phyloP scores from a whole-genome alignment of 2,329 filamentous ascomycete species.

The Penicillium sp. region DNA sequence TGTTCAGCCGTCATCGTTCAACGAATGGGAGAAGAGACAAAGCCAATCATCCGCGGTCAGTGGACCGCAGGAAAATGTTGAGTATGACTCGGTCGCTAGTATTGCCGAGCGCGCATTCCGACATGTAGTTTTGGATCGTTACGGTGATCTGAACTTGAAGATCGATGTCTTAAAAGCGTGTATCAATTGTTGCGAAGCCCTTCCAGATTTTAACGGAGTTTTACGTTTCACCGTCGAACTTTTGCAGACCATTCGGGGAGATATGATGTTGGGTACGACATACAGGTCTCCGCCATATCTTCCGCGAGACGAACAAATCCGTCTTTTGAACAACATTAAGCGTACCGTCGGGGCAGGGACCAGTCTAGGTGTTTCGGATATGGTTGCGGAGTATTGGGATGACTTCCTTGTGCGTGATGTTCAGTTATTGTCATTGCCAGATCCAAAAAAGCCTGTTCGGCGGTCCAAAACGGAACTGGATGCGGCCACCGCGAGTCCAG shows the following conservation, averaged over 20 bases:
- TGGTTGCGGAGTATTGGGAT: conserved; percentile 92
- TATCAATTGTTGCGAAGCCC: conserved; percentile 87
- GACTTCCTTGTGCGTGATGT: conserved; percentile 84
- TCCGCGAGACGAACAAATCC: conserved; percentile 76
- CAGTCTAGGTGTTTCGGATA: conserved; percentile 66
- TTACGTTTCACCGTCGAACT: conserved; percentile 81
- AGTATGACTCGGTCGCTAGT: conserved; percentile 38
- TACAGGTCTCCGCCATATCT: conserved; percentile 71
- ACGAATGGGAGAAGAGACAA: conserved; percentile 33
- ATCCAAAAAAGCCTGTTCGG: conserved; percentile 62
- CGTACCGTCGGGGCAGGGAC: conserved; percentile 77
- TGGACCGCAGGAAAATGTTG: conserved; percentile 18
- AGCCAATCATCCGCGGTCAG: conserved; percentile 22
- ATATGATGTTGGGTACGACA: conserved; percentile 68
- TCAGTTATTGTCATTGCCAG: conserved; percentile 63
- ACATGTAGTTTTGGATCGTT: conserved; percentile 51
- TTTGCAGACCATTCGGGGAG: conserved; percentile 72
- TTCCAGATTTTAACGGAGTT: conserved; percentile 90
- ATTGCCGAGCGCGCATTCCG: conserved; percentile 48
- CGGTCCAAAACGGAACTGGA: conserved; percentile 58
- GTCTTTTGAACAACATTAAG: conserved; percentile 79
- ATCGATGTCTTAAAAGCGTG: conserved; percentile 84
- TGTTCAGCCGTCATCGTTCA: conserved; percentile 39
- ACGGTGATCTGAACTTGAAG: conserved; percentile 78
- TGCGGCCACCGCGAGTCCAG: conserved; percentile 39